Conservation (phyloP, 1,284 basidiomycete species). For the Ceratobasidium sp. region DNA sequence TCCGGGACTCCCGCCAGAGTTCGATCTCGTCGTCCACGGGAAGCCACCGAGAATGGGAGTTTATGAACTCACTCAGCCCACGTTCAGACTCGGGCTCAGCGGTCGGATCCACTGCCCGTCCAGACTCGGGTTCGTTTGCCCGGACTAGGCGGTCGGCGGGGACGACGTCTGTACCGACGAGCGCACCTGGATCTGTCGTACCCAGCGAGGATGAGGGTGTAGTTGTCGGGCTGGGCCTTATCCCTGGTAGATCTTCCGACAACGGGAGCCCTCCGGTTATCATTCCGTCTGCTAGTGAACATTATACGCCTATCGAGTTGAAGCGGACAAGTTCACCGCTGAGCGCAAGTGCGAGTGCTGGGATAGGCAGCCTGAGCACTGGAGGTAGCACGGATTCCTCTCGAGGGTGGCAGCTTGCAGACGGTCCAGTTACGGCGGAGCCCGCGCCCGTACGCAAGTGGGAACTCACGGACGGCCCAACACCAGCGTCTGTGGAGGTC, state of each 20-base stretch:
- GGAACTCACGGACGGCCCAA: conserved; percentile 31
- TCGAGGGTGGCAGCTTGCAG: conserved; percentile 32
- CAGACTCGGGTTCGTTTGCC: conserved; percentile 26
- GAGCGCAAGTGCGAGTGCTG: conserved; percentile 12
- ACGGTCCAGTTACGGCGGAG: conserved; percentile 29
- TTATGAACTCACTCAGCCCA: conserved; percentile 30
- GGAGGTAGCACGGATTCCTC: conserved; percentile 23
- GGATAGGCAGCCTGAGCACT: conserved; percentile 26
- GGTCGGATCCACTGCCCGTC: conserved; percentile 8
- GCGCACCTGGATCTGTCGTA: conserved; percentile 22
- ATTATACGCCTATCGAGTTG: conserved; percentile 5
- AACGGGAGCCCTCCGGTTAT: conserved; percentile 26
- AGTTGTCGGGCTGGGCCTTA: conserved; percentile 25
- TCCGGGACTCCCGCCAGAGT: conserved; percentile 41
- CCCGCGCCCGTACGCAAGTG: conserved; percentile 34
- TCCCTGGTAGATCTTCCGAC: conserved; percentile 10
- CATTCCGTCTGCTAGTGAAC: neutral
- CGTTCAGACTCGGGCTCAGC: conserved; percentile 25
- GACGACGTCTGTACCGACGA: conserved; percentile 22
- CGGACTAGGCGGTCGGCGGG: conserved; percentile 19
- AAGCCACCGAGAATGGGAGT: conserved; percentile 35
- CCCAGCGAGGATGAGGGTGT: conserved; percentile 36
- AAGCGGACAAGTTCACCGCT: conserved; percentile 32
- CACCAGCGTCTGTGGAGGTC: conserved; percentile 13
- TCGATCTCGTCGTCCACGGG: conserved; percentile 43